Evolutionary conservation across 2,329 filamentous ascomycete genomes (phyloP).

Genomic region (Laburnicola sp.): DNA sequence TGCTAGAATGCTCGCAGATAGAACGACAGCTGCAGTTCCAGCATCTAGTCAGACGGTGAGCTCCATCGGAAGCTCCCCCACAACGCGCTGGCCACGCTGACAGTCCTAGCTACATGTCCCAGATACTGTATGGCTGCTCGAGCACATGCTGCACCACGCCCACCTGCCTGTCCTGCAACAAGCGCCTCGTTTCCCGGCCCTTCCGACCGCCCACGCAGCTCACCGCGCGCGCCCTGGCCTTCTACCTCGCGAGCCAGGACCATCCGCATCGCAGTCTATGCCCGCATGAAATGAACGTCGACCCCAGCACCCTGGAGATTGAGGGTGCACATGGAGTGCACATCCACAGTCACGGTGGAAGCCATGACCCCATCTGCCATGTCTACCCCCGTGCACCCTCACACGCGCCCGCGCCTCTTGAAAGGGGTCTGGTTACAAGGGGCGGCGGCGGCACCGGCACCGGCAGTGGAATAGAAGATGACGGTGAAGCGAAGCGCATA

Average conservation of each 20-base stretch:
- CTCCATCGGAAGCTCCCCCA: conserved; percentile 6
- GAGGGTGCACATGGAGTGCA: conserved; percentile 13
- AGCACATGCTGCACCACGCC: conserved; percentile 69
- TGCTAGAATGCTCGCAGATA: conserved; percentile 35
- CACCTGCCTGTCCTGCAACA: conserved; percentile 80
- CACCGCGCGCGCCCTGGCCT: conserved; percentile 78
- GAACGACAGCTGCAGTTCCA: conserved; percentile 37
- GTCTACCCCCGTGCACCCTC: conserved; percentile 9
- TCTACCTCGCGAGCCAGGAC: conserved; percentile 78
- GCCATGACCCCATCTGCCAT: conserved; percentile 4
- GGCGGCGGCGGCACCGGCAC: neutral
- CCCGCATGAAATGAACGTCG: conserved; percentile 48
- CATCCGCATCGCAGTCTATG: conserved; percentile 74
- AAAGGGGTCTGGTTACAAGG: neutral
- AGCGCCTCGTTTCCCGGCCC: conserved; percentile 67
- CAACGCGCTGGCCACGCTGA: conserved; percentile 7
- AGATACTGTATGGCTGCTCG: conserved; percentile 81
- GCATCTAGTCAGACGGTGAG: conserved; percentile 36
- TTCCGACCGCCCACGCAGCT: conserved; percentile 78
- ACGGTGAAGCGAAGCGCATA: conserved; percentile 10
- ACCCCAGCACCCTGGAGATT: conserved; percentile 32
- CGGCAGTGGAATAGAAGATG: neutral
- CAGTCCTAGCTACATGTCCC: conserved; percentile 69
- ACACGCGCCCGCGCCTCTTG: neutral
- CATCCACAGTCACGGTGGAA: neutral